Base-by-base conservation (phyloP, 2,329 filamentous ascomycete species). In the Monosporascus ibericus region DNA sequence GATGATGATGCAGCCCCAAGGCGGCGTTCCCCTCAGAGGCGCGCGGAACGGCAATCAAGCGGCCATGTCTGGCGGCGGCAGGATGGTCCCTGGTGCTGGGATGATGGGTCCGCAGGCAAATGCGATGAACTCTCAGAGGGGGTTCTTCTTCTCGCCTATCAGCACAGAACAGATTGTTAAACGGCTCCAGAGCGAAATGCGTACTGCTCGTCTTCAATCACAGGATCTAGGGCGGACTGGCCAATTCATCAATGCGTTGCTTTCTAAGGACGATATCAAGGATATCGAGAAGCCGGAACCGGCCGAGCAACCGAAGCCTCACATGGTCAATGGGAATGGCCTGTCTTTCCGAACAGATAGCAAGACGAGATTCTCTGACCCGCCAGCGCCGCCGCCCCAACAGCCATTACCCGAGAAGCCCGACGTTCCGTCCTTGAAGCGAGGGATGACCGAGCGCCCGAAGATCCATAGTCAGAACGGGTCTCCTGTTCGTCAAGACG, bases 111-210 rank as follows among this genome's bases (percentile, higher is more conserved):
- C 72, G 34, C 78, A 80, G 53, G 60, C 72, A 9, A 87, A 82
- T 59, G 78, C 72, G 15, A 75, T 91, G 65, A 79, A 82, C 51
- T 87, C 90, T 59, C 88, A 90, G 60, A 81, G 90, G 49, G 89
- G 90, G 38, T 91, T 91, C 62, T 95, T 90, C 84, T 76, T 95
- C 52, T 89, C 89, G 6, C 90, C 92, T 0, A 85, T 96, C 58
- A 95, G 90, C 6, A 94, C 95, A 44, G 94, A 99, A 67, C 90
- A 95, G 62, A 92, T 99, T 52, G 87, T 96, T 39, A 96, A 96
- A 67, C 86, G 85, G 65, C 75, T 94, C 49, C 87, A 88, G 91
- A 81, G 84, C 63, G 94, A 99, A 72, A 90, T 97, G 80, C 90
- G 92, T 66, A 86, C 86, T 62, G 92, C 94, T 40, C 87, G 88